phyloP scores from a whole-genome alignment of 805 yeast genomes.

The Cyberlindnera samutprakarnensis region DNA sequence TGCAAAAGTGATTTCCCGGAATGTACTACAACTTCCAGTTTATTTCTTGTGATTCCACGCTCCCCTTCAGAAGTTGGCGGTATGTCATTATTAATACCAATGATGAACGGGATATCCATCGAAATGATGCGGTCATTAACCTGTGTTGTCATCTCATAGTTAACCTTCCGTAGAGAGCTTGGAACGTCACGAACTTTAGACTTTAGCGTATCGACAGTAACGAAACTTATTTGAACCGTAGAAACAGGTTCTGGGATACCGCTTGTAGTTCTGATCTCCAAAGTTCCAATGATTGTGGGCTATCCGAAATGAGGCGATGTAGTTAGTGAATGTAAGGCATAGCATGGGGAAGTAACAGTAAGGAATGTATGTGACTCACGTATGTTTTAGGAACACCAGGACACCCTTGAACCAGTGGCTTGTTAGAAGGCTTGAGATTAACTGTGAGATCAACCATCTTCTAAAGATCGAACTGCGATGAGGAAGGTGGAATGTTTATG shows the following conservation, averaged over 20 bases:
- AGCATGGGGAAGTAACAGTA: too few relatives aligned
- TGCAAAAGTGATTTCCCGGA: conserved; percentile 7
- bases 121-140: conserved; percentile 39
- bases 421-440: conserved; percentile 41
- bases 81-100: conserved; percentile 47
- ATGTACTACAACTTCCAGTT: conserved; percentile 29
- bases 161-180: conserved; percentile 22
- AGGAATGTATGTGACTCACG: not conserved
- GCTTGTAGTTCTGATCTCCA: conserved; percentile 45
- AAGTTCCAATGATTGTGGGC: conserved; percentile 52
- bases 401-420: conserved; percentile 52
- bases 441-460: conserved; percentile 16
- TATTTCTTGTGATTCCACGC: conserved; percentile 32
- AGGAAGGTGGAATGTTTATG: not conserved
- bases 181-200: conserved; percentile 30
- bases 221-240: conserved; percentile 39
- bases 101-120: conserved; percentile 50
- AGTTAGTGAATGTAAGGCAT: too few relatives aligned
- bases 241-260: conserved; percentile 41
- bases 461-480: not conserved
- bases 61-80: conserved; percentile 44
- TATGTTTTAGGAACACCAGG: conserved; percentile 59
- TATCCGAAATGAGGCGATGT: too few relatives aligned
- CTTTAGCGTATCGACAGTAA: conserved; percentile 42
- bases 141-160: conserved; percentile 28